These are phyloP conservation scores for Climacium dendroides DNA, from an alignment of 225 moss, liverwort and hornwort genomes.

Conservation along the genomic window DNA sequence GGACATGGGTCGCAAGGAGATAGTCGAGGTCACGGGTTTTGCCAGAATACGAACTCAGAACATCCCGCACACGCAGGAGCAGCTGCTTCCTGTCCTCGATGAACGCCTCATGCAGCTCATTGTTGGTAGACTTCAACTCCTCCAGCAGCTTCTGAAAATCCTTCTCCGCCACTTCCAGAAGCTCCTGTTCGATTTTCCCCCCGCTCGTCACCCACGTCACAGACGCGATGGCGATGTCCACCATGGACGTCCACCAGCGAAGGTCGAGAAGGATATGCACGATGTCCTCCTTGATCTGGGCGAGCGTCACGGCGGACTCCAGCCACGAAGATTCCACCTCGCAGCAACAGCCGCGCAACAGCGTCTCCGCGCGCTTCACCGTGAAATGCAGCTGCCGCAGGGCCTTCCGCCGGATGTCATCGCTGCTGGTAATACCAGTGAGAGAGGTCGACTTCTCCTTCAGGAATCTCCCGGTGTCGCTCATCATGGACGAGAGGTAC, in stretches of 20 bases:
- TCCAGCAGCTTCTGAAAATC: background rate
- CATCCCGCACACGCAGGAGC: background rate
- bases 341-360: constrained; percentile 20
- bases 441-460: background rate
- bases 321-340: background rate
- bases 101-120: background rate
- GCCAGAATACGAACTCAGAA: background rate
- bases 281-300: constrained; percentile 7
- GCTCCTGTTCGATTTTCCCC: background rate
- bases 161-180: background rate
- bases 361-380: constrained; percentile 18
- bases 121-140: background rate
- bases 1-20: constrained; percentile 4
- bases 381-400: background rate
- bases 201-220: background rate
- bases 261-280: constrained; percentile 21
- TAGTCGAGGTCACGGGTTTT: background rate
- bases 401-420: constrained; percentile 1
- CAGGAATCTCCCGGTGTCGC: background rate
- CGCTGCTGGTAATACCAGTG: background rate
- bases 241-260: constrained; percentile 17
- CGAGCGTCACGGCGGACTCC: background rate
- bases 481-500: background rate
- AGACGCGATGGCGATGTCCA: constrained; percentile 3
- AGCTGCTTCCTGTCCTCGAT: background rate